These are phyloP conservation scores for Colletotrichum sublineola DNA, from an alignment of 2,329 filamentous ascomycete species.

Conservation along the genomic window DNA sequence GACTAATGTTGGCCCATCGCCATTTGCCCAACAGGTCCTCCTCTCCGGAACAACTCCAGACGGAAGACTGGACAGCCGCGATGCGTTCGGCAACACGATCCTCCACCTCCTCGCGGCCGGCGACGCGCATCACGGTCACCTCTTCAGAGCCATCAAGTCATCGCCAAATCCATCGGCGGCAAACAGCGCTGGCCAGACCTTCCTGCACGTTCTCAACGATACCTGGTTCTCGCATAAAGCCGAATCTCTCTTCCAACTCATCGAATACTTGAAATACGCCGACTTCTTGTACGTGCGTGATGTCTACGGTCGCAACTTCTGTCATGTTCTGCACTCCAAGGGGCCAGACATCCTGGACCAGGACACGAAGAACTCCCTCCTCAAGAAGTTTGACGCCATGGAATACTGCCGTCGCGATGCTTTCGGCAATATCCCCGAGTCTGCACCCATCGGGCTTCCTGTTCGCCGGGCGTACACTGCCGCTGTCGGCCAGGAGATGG, in stretches of 20 bases:
- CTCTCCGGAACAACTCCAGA: slow-evolving; percentile 31
- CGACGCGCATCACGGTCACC: slow-evolving; percentile 47
- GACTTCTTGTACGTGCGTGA: slow-evolving; percentile 57
- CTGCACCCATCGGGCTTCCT: slow-evolving; percentile 39
- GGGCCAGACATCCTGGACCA: slow-evolving; percentile 45
- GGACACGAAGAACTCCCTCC: slow-evolving; percentile 50
- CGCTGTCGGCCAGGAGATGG: slow-evolving; percentile 34
- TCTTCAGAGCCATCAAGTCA: slow-evolving; percentile 47
- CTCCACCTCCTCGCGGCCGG: slow-evolving; percentile 62
- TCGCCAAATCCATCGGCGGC: slow-evolving; percentile 35
- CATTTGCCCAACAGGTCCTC: slow-evolving; percentile 33
- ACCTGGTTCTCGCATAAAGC: slow-evolving; percentile 50
- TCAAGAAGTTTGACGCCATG: slow-evolving; percentile 51
- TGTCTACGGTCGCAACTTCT: slow-evolving; percentile 66
- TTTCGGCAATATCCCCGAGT: slow-evolving; percentile 55
- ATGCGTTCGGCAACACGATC: slow-evolving; percentile 63
- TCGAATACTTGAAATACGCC: slow-evolving; percentile 42
- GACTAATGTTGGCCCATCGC: slow-evolving; percentile 46
- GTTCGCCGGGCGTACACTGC: slow-evolving; percentile 39
- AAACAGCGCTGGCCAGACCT: slow-evolving; percentile 63
- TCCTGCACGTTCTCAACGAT: slow-evolving; percentile 59
- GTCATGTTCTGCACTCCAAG: slow-evolving; percentile 58
- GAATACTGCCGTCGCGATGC: slow-evolving; percentile 61
- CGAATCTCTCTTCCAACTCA: slow-evolving; percentile 48
- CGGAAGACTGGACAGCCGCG: slow-evolving; percentile 44